phyloP scores from a whole-genome alignment of 2,329 filamentous ascomycete species.

The Sordariomycetes sp. region DNA sequence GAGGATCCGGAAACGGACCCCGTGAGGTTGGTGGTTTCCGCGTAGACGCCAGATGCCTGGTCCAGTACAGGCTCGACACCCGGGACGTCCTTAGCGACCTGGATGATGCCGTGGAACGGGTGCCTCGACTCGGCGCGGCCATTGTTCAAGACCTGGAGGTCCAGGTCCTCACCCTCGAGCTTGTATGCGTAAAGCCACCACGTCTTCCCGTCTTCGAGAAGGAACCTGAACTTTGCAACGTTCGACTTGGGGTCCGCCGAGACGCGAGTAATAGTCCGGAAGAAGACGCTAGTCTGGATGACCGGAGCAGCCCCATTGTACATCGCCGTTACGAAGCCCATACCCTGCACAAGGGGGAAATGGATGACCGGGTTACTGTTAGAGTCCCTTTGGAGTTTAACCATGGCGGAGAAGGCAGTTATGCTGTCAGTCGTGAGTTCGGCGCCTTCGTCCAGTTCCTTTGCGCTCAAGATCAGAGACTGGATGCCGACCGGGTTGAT shows the following conservation, averaged over 20 bases:
- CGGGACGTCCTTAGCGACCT: conserved; percentile 59
- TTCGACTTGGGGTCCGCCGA: conserved; percentile 43
- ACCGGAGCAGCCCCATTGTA: conserved; percentile 60
- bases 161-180: conserved; percentile 43
- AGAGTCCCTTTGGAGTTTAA: conserved; percentile 48
- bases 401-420: conserved; percentile 48
- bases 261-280: conserved; percentile 49
- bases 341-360: conserved; percentile 79
- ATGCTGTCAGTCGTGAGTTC: conserved; percentile 36
- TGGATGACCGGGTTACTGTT: conserved; percentile 47
- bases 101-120: conserved; percentile 65
- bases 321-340: conserved; percentile 70
- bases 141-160: conserved; percentile 56
- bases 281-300: conserved; percentile 64
- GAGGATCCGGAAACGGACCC: conserved; percentile 44
- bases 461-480: conserved; percentile 66
- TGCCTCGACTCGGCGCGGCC: conserved; percentile 49
- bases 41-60: conserved; percentile 60
- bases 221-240: conserved; percentile 63
- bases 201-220: conserved; percentile 54
- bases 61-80: conserved; percentile 59
- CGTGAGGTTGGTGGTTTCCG: conserved; percentile 47
- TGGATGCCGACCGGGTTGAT: conserved; percentile 73
- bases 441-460: conserved; percentile 53
- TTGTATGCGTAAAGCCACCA: conserved; percentile 74